Base-by-base conservation (phyloP, 352 stramenopile species). In the Pythium aristosporum region DNA sequence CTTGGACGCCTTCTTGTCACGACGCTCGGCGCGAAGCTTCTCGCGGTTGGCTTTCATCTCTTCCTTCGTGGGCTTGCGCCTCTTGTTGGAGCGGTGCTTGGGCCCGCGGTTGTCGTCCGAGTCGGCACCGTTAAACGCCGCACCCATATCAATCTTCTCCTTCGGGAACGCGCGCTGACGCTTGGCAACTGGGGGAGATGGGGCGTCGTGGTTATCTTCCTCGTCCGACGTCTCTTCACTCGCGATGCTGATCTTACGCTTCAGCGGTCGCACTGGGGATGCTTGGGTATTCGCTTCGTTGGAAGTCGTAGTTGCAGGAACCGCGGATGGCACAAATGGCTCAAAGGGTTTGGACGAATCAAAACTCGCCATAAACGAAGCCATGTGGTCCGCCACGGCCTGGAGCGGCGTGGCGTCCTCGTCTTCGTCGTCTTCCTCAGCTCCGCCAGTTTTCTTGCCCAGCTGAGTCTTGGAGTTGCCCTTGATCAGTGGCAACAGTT, bases 141-240 rank as follows among this genome's bases (percentile, higher is more conserved):
- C 76, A 10, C 84, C 84, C 84, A 92, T 91, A 69, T 92, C 84
- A 28, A 92, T 57, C 43, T 79, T 77, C 63, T 90, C 81, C 42
- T 69, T 65, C 53, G 72, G 28, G 34, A 60, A 36, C 42, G 13
- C 6, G 30, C 23, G 57, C 47, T 51, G 59, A 21, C 42, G 65
- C 39, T 60, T 39, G 39, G 39, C 5, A 6, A 20, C 39, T 13
- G 8, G 34, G 23, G 34, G 44, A 13, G 44, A 32, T 44, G 62
- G 37, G 23, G 47, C 16, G 15, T 68, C 43, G 23, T 73, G 20
- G 28, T 67, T 41, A 30, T 28, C 62, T 42, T 61, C 23, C 5
- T 54, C 32, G 42, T 42, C 39, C 9, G 42, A 51, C 16, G 7
- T 18, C 20, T 54, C 34, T 5, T 28, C 44, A 43, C 21, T 23